Percentiles rank a stretch among this genome's conserved stretches.
Conservation (phyloP, 2,329 filamentous ascomycete genomes). For the Xylariaceae sp. region DNA sequence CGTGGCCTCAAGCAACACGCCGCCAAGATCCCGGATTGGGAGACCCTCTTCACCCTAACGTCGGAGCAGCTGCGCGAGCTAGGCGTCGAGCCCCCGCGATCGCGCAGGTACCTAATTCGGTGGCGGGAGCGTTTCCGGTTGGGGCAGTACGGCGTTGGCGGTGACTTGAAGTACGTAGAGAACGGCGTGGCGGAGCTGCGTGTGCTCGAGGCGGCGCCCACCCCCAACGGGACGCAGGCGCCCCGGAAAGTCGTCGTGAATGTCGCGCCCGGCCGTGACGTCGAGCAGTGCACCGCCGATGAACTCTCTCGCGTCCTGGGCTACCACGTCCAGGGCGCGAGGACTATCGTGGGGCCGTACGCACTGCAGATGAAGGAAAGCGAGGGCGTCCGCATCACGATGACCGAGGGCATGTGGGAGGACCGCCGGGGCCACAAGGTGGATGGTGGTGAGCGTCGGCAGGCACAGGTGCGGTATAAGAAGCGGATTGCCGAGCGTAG, state of each 20-base stretch:
- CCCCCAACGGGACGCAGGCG: slow-evolving; percentile 38
- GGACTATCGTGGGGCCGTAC: slow-evolving; percentile 69
- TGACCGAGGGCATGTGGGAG: slow-evolving; percentile 91
- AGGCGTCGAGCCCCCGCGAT: slow-evolving; percentile 79
- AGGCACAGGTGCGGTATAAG: slow-evolving; percentile 81
- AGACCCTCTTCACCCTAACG: slow-evolving; percentile 76
- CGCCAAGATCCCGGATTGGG: slow-evolving; percentile 85
- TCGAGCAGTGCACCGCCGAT: slow-evolving; percentile 31
- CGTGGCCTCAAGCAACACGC: slow-evolving; percentile 77
- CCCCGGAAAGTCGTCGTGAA: slow-evolving; percentile 51
- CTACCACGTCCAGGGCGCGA: slow-evolving; percentile 62
- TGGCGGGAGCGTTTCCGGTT: slow-evolving; percentile 83
- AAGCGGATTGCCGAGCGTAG: slow-evolving; percentile 72
- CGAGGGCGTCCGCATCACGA: slow-evolving; percentile 58
- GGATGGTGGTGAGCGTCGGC: slow-evolving; percentile 90
- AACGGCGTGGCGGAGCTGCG: slow-evolving; percentile 32
- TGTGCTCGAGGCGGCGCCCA: slow-evolving; percentile 35
- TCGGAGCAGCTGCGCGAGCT: slow-evolving; percentile 73
- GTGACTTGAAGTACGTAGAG: slow-evolving; percentile 68
- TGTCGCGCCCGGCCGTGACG: slow-evolving; percentile 43
- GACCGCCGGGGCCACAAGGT: slow-evolving; percentile 81
- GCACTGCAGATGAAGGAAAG: slow-evolving; percentile 63
- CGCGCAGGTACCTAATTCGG: slow-evolving; percentile 74
- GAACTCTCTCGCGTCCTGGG: slow-evolving; percentile 52
- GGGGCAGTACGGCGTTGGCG: slow-evolving; percentile 73